Evolutionary conservation across 2,329 filamentous ascomycete genomes (phyloP).

Genomic region (Fusarium clavum): DNA sequence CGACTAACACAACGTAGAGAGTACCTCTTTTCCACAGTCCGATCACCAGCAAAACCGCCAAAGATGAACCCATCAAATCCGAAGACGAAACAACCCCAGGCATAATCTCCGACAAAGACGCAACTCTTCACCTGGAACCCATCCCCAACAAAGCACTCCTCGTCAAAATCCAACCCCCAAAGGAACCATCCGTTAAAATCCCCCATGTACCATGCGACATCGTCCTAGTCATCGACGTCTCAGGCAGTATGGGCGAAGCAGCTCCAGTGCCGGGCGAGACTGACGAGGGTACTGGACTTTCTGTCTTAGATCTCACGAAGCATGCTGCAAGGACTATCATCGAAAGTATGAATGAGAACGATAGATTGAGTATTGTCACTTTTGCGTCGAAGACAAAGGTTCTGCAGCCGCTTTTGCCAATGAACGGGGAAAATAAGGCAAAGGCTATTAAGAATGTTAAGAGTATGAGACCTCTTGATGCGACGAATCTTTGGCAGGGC

Average conservation of each 20-base stretch:
- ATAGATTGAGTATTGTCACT: constrained; percentile 69
- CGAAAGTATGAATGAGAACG: constrained; percentile 64
- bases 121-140: constrained; percentile 55
- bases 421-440: constrained; percentile 61
- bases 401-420: constrained; percentile 60
- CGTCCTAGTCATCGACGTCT: constrained; percentile 71
- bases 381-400: constrained; percentile 59
- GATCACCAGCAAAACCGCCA: neutral
- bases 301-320: constrained; percentile 69
- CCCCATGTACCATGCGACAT: constrained; percentile 67
- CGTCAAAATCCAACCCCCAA: constrained; percentile 60
- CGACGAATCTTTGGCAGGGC: constrained; percentile 70
- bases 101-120: constrained; percentile 19
- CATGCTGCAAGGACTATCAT: constrained; percentile 69
- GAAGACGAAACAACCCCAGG: neutral
- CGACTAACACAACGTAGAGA: constrained; percentile 28
- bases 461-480: constrained; percentile 51
- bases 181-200: constrained; percentile 44
- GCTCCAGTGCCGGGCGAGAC: constrained; percentile 61
- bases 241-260: constrained; percentile 63
- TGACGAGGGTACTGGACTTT: constrained; percentile 63
- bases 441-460: constrained; percentile 56
- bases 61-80: neutral
- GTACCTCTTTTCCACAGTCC: constrained; percentile 29
- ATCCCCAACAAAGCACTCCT: constrained; percentile 55